Evolutionary conservation across 169 alveolate genomes (phyloP).

Genomic region (Plasmodium ovale): DNA sequence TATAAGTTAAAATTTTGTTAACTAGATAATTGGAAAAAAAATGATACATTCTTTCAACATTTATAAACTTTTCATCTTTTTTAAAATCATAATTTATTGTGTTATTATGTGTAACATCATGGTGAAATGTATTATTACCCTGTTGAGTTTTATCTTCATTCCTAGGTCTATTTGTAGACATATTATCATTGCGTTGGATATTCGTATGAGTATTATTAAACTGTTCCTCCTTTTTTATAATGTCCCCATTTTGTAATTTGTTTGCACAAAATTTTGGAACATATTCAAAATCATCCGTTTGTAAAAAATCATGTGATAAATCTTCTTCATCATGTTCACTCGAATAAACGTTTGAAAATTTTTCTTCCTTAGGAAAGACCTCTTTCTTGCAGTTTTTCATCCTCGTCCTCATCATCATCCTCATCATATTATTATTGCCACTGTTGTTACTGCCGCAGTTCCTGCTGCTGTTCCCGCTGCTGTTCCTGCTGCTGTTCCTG

Average conservation of each 20-base stretch:
- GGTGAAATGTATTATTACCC: not conserved
- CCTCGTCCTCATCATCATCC: no score
- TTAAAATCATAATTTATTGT: not conserved
- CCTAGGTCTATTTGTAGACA: not conserved
- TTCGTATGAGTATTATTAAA: not conserved
- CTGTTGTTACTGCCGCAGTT: not conserved
- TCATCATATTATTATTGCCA: not conserved
- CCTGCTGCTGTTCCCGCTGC: not conserved
- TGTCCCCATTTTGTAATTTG: not conserved
- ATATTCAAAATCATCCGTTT: not conserved
- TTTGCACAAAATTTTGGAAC: not conserved
- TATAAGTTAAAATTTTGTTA: slow-evolving; percentile 14
- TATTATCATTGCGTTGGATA: not conserved
- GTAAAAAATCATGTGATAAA: not conserved
- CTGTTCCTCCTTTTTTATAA: not conserved
- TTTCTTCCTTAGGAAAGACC: not conserved
- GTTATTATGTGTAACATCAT: no score
- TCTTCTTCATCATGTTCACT: no score
- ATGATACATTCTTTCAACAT: slow-evolving; percentile 44
- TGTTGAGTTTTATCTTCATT: not conserved
- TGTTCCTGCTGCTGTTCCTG: not conserved
- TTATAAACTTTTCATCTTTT: slow-evolving; percentile 8
- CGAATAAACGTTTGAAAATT: no score
- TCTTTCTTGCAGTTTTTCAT: no score
- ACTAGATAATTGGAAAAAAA: slow-evolving; percentile 32